These are phyloP conservation scores for Hypocreales sp. DNA, from an alignment of 2,329 filamentous ascomycete genomes.

Conservation along the genomic window DNA sequence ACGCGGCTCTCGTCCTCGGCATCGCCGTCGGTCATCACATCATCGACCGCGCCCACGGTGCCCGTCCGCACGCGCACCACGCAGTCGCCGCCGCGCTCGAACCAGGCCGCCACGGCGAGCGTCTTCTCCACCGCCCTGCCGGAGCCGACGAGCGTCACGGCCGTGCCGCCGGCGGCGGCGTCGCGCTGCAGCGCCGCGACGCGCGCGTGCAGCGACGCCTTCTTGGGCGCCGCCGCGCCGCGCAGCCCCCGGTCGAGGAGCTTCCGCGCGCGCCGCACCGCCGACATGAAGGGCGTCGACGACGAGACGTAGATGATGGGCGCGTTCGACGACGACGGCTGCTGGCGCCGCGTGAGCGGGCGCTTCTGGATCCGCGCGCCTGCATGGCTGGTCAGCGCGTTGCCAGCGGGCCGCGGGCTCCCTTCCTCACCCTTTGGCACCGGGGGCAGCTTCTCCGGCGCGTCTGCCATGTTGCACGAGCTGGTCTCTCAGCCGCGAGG, in stretches of 20 bases:
- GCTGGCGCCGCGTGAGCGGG: slow-evolving; percentile 24
- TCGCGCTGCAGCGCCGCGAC: slow-evolving; percentile 24
- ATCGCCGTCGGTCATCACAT: slow-evolving; percentile 33
- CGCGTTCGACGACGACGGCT: slow-evolving; percentile 25
- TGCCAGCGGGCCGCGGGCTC: no score
- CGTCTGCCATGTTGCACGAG: no score
- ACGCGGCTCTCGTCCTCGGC: slow-evolving; percentile 23
- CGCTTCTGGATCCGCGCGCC: slow-evolving; percentile 34
- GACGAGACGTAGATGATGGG: slow-evolving; percentile 48
- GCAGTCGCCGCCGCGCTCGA: slow-evolving; percentile 44
- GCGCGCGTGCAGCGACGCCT: slow-evolving; percentile 28
- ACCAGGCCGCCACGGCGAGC: slow-evolving; percentile 46
- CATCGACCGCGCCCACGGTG: slow-evolving; percentile 51
- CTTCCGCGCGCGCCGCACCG: slow-evolving; percentile 48
- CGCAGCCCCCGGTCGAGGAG: slow-evolving; percentile 39
- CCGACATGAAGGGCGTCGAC: slow-evolving; percentile 50
- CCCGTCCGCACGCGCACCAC: slow-evolving; percentile 44
- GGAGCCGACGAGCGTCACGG: slow-evolving; percentile 45
- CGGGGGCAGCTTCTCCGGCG: slow-evolving; percentile 20
- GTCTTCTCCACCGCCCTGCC: slow-evolving; percentile 52
- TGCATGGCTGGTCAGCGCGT: slow-evolving; percentile 8
- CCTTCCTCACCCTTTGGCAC: slow-evolving; percentile 17
- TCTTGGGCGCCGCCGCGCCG: slow-evolving; percentile 28
- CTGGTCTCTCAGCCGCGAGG: no score
- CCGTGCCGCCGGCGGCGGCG: slow-evolving; percentile 11